Evolutionary conservation across 2,329 filamentous ascomycete species (phyloP), one percentile per base, ranked within the genome.

Genomic region (Alternaria postmessia): DNA sequence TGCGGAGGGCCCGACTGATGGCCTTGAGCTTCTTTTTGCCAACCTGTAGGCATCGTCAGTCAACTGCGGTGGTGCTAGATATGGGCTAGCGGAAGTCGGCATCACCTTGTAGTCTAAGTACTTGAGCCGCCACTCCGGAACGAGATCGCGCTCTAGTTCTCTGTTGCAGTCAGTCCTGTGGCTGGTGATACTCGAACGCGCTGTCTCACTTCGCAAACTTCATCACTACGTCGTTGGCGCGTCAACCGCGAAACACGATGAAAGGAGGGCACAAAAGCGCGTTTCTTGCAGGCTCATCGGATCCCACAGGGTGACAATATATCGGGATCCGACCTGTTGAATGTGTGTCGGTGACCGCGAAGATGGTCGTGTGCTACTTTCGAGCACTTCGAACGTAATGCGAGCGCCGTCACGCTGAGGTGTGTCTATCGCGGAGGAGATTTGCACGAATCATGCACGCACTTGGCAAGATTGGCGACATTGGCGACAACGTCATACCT

Each of bases 21-120:
- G 88, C 89, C 79, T 97, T 98, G 78, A 98, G 85, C 76, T 93
- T 90, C 81, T 97, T 97, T 82, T 98, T 98, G 62, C 93, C 94
- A 49, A 76, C 73, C 86, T 89, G 51, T 20, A 52, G 43, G 34
- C 18, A 39, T 20, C 18, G 55, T 67, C 32, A 51, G 62, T 65
- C 36, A 65, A 46, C 39, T 18, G 8, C 20, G 28, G 53, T 54
- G 44, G 53, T 54, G 44, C 55, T 51, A 62, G 14, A 11, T 24
- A 59, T 68, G n/a, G 44, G 48, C 54, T 48, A 62, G 57, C 28
- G 22, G 46, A 48, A n/a, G 36, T 46, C 26, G 70, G 68, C 78
- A 55, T 49, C 57, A 89, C 89, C 85, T 96, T 97, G 84, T 98
- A 98, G 80, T 97, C 88, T 70, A 98, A 86, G 79, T 97, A 98